Evolutionary conservation across 768 basidiomycete genomes (phyloP), one percentile per base, ranked within the genome.

Genomic region (Cubamyces sp.): DNA sequence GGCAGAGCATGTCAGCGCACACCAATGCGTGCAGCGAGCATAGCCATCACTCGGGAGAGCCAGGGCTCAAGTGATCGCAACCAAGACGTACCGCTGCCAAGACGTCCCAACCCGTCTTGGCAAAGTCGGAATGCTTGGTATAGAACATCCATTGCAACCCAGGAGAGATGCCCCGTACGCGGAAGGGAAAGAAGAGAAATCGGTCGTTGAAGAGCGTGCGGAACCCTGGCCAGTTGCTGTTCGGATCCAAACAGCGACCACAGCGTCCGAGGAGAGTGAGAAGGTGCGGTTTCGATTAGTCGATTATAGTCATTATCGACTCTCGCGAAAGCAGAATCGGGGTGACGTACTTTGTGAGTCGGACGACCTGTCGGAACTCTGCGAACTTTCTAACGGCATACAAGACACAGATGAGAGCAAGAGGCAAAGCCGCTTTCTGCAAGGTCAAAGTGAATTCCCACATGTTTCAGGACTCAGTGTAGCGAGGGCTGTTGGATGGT

Each of bases 51-150:
- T 11, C 41, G 16, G 4, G 9, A 5, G 34, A 11, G 9, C 11
- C 9, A 11, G 9, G 34, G 34, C 9, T 5, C 34, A 8, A 34
- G 34, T 12, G 28, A 30, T 30, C 8, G 28, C 28, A 8, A 30
- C 28, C 34, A 30, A 14, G 26, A 62, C 69, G 19, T 54, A 70
- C 71, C 39, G 61, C 66, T 0, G 69, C 61, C 34, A 70, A 60
- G 54, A 72, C 61, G 45, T 72, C 71, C 65, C 66, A 66, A 8
- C 68, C 68, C 15, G 43, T 45, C 51, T 57, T 34, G 59, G 55
- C 69, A 52, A 70, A 72, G 60, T 69, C 69, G 46, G 47, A 51
- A 57, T 69, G 62, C 48, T 72, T 72, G 46, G 46, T 41, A 60
- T 62, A 57, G 26, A 55, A 67, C 65, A 67, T 55, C 54, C 59